Percentiles rank a stretch among this genome's conserved stretches.
phyloP scores from a whole-genome alignment of 768 basidiomycete genomes.

The Mycena vitilis region DNA sequence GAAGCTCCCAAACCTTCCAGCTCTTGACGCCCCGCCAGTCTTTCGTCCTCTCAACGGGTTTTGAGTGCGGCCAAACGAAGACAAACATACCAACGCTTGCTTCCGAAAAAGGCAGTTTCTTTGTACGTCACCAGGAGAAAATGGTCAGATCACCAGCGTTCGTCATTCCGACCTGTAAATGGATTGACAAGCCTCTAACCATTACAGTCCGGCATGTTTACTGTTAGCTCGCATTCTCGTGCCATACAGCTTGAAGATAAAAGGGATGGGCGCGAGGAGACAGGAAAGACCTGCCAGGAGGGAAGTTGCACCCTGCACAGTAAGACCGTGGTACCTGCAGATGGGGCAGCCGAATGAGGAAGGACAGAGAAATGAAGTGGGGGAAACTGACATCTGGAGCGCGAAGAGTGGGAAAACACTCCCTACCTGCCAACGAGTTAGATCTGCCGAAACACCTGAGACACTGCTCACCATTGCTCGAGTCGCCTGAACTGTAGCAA shows the following conservation, averaged over 20 bases:
- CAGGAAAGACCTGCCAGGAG: slow-evolving; percentile 30
- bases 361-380: not conserved
- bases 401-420: slow-evolving; percentile 32
- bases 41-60: too few species aligned
- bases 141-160: not conserved
- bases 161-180: too few species aligned
- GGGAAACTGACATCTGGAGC: slow-evolving; percentile 24
- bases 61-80: not conserved
- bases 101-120: not conserved
- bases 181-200: too few species aligned
- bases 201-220: not conserved
- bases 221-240: slow-evolving; percentile 23
- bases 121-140: not conserved
- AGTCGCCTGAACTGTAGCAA: slow-evolving; percentile 31
- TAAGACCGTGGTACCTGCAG: slow-evolving; percentile 16
- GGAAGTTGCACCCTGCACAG: slow-evolving; percentile 30
- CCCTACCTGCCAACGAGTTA: slow-evolving; percentile 10
- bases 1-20: too few species aligned
- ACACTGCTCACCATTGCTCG: slow-evolving; percentile 15
- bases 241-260: slow-evolving; percentile 28
- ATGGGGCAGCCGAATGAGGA: not conserved
- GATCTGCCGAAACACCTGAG: not conserved
- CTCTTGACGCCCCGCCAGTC: too few species aligned
- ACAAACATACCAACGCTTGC: not conserved
- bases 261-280: slow-evolving; percentile 32